Evolutionary conservation across 495 filamentous ascomycete genomes (phyloP).

Genomic region (Talaromyces proteolyticus): DNA sequence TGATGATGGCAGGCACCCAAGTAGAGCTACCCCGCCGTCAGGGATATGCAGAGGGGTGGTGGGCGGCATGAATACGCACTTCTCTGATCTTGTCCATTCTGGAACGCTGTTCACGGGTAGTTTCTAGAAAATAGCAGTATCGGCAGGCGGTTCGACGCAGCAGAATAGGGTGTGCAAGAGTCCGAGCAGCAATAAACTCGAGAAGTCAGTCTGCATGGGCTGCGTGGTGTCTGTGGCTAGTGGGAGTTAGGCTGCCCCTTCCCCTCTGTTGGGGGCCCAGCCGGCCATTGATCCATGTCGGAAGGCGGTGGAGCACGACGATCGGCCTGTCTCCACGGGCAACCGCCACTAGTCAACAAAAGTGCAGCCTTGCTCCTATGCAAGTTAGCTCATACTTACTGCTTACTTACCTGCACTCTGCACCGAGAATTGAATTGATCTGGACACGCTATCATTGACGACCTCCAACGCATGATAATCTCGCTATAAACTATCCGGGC

Average conservation of each 20-base stretch:
- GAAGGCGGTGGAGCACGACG: neutral
- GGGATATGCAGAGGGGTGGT: constrained; percentile 7
- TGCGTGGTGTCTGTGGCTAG: no score
- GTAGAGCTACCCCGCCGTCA: constrained; percentile 41
- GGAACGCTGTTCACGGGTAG: constrained; percentile 12
- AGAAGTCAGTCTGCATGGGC: no score
- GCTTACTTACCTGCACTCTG: neutral
- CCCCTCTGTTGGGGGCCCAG: neutral
- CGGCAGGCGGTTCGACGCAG: neutral
- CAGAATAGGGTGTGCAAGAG: no score
- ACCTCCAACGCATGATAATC: neutral
- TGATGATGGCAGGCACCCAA: constrained; percentile 6
- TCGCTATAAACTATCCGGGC: constrained; percentile 13
- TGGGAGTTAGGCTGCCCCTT: neutral
- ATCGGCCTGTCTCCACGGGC: constrained; percentile 38
- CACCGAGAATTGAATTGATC: no score
- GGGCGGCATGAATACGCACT: constrained; percentile 44
- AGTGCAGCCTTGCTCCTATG: no score
- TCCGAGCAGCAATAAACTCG: no score
- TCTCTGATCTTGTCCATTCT: constrained; percentile 69
- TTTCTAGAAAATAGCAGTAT: no score
- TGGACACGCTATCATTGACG: no score
- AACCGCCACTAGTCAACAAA: constrained; percentile 24
- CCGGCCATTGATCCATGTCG: neutral
- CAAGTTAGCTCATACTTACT: no score